phyloP scores from a whole-genome alignment of 164 flowering plant species.

The Sedum album region DNA sequence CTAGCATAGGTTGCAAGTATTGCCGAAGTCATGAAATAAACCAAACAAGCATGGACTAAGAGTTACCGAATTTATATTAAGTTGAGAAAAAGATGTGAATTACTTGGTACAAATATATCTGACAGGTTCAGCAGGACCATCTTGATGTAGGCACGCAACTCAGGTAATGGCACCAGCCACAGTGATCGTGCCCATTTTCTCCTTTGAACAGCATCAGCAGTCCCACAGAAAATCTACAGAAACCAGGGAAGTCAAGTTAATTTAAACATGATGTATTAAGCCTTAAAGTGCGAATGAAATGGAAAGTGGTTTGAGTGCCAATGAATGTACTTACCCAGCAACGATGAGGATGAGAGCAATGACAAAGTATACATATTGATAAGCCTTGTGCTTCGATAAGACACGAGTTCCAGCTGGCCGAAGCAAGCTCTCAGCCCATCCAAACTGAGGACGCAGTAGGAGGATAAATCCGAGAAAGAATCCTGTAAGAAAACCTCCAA shows the following conservation, averaged over 20 bases:
- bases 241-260: not conserved
- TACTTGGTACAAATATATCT: not conserved
- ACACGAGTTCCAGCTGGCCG: no score
- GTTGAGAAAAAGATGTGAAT: not conserved
- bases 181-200: constrained; percentile 51
- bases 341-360: constrained; percentile 43
- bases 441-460: no score
- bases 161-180: constrained; percentile 77
- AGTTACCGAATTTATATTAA: no score
- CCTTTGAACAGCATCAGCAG: constrained; percentile 72
- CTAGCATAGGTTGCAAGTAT: no score
- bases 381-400: constrained; percentile 4
- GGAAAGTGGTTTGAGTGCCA: not conserved
- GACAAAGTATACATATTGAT: constrained; percentile 56
- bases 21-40: constrained; percentile 28
- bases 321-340: constrained; percentile 48
- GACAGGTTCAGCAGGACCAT: constrained; percentile 27
- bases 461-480: no score
- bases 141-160: constrained; percentile 77
- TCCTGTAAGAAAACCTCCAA: no score
- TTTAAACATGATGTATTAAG: not conserved
- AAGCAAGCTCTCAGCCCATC: no score
- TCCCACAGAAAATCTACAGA: constrained; percentile 45
- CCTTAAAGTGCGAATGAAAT: not conserved
- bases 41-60: not conserved